Conservation (phyloP, 2,329 filamentous ascomycete species). For the Pyrenophora seminiperda region DNA sequence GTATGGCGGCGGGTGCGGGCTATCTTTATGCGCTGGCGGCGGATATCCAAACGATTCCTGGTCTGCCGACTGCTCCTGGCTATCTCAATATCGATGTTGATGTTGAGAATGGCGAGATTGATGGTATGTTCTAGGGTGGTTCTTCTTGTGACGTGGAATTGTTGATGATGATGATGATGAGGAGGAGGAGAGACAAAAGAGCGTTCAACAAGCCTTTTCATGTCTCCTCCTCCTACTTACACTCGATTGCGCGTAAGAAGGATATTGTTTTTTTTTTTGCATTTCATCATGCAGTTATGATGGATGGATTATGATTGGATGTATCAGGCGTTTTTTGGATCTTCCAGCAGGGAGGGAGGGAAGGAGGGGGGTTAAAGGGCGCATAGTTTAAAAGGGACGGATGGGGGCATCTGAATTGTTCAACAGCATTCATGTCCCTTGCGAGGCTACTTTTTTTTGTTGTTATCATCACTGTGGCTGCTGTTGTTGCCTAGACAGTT, state of each 20-base stretch:
- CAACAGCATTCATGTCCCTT: no score
- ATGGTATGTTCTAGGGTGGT: constrained; percentile 76
- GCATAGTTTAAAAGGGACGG: no score
- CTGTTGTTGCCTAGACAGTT: no score
- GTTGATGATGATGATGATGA: no score
- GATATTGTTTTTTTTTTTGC: neutral
- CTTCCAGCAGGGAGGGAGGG: no score
- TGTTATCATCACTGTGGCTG: no score
- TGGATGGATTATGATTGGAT: constrained; percentile 5
- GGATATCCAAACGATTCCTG: constrained; percentile 97
- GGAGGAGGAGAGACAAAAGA: neutral
- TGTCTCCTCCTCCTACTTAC: no score
- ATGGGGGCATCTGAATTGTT: no score
- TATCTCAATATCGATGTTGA: constrained; percentile 88
- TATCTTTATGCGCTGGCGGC: constrained; percentile 83
- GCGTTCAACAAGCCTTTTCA: constrained; percentile 15
- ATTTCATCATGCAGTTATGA: no score
- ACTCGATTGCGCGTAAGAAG: neutral
- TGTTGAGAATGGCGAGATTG: constrained; percentile 58
- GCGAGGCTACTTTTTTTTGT: no score
- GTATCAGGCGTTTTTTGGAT: constrained; percentile 5
- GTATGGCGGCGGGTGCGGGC: constrained; percentile 91
- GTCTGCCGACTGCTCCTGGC: constrained; percentile 89
- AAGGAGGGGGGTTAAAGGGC: no score
- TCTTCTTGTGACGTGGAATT: no score